phyloP scores from a whole-genome alignment of 176 grass and related monocot species.

The Elymus sibiricus region DNA sequence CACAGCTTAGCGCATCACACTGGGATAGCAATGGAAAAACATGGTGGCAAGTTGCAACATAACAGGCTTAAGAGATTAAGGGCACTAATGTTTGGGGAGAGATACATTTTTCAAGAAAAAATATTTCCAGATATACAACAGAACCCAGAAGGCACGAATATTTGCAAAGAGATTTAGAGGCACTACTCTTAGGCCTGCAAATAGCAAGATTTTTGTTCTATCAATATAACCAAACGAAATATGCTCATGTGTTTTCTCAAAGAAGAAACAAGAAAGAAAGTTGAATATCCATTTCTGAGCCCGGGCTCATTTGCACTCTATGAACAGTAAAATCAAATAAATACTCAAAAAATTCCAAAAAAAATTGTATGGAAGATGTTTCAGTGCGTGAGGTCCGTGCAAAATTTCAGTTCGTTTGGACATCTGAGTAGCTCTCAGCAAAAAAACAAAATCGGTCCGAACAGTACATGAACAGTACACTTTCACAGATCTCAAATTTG shows the following conservation, averaged over 20 bases:
- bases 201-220: background rate
- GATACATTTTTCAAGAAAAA: too few relatives aligned
- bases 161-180: background rate
- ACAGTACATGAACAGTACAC: too few relatives aligned
- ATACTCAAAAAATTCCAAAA: too few relatives aligned
- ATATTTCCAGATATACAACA: constrained; percentile 4
- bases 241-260: background rate
- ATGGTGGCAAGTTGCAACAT: background rate
- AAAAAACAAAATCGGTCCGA: too few relatives aligned
- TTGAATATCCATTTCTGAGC: too few relatives aligned
- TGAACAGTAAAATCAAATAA: too few relatives aligned
- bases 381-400: too few relatives aligned
- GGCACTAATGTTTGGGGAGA: background rate
- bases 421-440: too few relatives aligned
- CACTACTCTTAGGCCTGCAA: background rate
- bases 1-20: background rate
- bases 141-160: background rate
- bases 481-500: too few relatives aligned
- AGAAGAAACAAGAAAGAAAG: background rate
- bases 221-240: background rate
- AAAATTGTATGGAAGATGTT: too few relatives aligned
- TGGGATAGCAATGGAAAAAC: background rate
- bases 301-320: too few relatives aligned
- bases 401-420: too few relatives aligned
- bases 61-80: background rate